Evolutionary conservation across 164 flowering plant genomes (phyloP).

Genomic region (Protea cynaroides): DNA sequence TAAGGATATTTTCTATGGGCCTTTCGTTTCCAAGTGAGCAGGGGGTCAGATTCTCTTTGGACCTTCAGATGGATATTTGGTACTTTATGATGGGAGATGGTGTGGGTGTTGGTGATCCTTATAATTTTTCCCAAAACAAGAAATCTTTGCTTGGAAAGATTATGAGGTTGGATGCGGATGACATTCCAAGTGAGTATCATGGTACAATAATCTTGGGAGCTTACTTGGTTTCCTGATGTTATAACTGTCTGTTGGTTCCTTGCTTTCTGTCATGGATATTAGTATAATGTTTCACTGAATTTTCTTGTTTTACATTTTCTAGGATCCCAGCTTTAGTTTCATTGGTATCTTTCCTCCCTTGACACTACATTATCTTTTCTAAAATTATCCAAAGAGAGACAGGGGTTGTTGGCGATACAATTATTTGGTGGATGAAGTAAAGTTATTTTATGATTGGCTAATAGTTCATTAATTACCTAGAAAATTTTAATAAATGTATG

Average conservation of each 20-base stretch:
- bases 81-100: slow-evolving; percentile 96
- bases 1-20: slow-evolving; percentile 90
- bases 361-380: no score
- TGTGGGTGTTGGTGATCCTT: slow-evolving; percentile 58
- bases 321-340: no score
- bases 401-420: no score
- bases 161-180: slow-evolving; percentile 73
- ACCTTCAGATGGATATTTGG: slow-evolving; percentile 82
- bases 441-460: no score
- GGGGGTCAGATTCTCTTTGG: slow-evolving; percentile 90
- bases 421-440: no score
- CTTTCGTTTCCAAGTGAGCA: slow-evolving; percentile 69
- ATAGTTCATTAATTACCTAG: no score
- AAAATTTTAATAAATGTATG: no score
- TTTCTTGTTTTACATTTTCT: no score
- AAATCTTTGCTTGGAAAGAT: slow-evolving; percentile 86
- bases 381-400: no score
- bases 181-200: slow-evolving; percentile 61
- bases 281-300: no score
- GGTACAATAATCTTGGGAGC: background rate
- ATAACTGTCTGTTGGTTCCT: background rate
- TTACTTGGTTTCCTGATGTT: background rate
- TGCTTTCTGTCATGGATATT: background rate
- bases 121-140: slow-evolving; percentile 78
- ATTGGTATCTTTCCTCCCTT: no score